These are phyloP conservation scores for Sporothrix schenckii DNA, from an alignment of 2,329 filamentous ascomycete species.

Conservation along the genomic window DNA sequence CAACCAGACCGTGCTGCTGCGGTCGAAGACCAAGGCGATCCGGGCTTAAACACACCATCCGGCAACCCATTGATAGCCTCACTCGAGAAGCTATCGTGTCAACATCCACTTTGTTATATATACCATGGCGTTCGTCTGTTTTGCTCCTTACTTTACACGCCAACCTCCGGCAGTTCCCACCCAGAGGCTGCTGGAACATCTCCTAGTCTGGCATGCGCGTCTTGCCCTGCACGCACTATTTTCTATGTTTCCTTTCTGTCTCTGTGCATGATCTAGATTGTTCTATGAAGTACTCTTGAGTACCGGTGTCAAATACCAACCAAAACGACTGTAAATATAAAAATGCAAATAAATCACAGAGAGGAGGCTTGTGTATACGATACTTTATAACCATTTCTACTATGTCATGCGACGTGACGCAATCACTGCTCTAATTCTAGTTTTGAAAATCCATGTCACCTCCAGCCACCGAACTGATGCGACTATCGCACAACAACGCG, in stretches of 20 bases:
- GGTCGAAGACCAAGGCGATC: constrained; percentile 51
- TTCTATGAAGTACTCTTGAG: constrained; percentile 1
- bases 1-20: constrained; percentile 72
- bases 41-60: constrained; percentile 39
- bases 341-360: not conserved
- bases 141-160: not conserved
- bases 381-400: not conserved
- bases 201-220: not conserved
- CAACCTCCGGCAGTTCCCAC: not conserved
- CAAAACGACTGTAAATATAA: constrained; percentile 17
- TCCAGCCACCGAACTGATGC: no score
- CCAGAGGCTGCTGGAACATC: not conserved
- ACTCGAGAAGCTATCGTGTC: not conserved
- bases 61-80: not conserved
- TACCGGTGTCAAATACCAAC: not conserved
- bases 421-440: not conserved
- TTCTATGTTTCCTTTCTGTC: not conserved
- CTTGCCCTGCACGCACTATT: not conserved
- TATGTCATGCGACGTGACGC: not conserved
- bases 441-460: not conserved
- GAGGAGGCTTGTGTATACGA: not conserved
- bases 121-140: constrained; percentile 21
- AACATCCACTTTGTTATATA: constrained; percentile 16
- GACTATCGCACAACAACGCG: no score
- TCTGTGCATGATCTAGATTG: not conserved